phyloP scores from a whole-genome alignment of 1,139 yeast species.

The Yamadazyma aaseri region DNA sequence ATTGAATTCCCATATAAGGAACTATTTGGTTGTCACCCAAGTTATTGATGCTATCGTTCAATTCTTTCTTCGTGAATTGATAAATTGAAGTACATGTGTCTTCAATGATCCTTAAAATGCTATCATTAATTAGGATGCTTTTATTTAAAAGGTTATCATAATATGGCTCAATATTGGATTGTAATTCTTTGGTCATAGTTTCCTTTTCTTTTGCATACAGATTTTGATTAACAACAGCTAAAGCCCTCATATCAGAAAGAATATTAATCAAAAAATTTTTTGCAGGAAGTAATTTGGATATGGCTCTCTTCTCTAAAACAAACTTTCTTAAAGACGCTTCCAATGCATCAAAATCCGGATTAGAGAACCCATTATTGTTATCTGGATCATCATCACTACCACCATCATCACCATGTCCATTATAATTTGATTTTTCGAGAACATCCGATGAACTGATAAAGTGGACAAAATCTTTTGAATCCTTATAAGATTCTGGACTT shows the following conservation, averaged over 20 bases:
- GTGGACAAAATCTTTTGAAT: slow-evolving; percentile 88
- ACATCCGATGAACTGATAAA: slow-evolving; percentile 70
- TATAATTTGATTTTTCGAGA: slow-evolving; percentile 26
- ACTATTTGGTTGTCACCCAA: slow-evolving; percentile 60
- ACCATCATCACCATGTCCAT: slow-evolving; percentile 23
- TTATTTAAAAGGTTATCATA: slow-evolving; percentile 54
- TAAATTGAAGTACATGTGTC: slow-evolving; percentile 57
- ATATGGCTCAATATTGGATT: slow-evolving; percentile 56
- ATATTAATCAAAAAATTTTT: slow-evolving; percentile 76
- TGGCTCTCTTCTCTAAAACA: slow-evolving; percentile 82
- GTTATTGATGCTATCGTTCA: slow-evolving; percentile 52
- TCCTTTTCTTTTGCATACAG: slow-evolving; percentile 51
- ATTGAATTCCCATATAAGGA: slow-evolving; percentile 61
- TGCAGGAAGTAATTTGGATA: slow-evolving; percentile 90
- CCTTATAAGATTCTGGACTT: slow-evolving; percentile 90
- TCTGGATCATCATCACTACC: slow-evolving; percentile 29
- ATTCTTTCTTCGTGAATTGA: slow-evolving; percentile 54
- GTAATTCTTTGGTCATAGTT: slow-evolving; percentile 46
- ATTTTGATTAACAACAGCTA: slow-evolving; percentile 61
- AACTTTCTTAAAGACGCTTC: slow-evolving; percentile 86
- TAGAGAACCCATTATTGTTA: slow-evolving; percentile 25
- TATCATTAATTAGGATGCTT: slow-evolving; percentile 55
- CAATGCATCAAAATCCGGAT: slow-evolving; percentile 77
- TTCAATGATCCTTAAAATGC: slow-evolving; percentile 65
- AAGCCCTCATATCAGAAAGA: slow-evolving; percentile 58